phyloP scores from a whole-genome alignment of 1,284 basidiomycete species.

The Moesziomyces sp. region DNA sequence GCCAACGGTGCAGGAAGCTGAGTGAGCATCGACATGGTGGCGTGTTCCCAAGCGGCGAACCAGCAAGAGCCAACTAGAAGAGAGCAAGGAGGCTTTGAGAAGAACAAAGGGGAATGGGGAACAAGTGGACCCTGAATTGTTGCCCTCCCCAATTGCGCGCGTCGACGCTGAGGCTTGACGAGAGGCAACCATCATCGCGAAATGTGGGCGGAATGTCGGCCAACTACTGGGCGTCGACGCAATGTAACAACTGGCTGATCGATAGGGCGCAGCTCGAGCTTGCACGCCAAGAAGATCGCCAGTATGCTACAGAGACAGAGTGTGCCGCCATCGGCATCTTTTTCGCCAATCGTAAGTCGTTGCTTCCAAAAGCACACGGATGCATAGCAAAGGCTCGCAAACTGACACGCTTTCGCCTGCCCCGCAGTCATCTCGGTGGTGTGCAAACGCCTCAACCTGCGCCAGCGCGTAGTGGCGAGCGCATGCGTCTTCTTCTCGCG shows the following conservation, averaged over 20 bases:
- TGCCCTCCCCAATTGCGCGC: background rate
- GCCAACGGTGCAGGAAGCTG: conserved; percentile 12
- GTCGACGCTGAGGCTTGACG: no score
- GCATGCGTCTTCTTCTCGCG: conserved; percentile 92
- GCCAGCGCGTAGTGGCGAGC: conserved; percentile 90
- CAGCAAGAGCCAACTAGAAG: background rate
- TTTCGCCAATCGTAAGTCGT: conserved; percentile 37
- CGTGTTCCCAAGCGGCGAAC: background rate
- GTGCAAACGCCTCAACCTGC: conserved; percentile 82
- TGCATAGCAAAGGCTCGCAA: no score
- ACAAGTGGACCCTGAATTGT: conserved; percentile 14
- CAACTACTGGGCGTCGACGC: conserved; percentile 63
- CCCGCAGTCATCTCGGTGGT: conserved; percentile 78
- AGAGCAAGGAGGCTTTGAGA: background rate
- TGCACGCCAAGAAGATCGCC: conserved; percentile 56
- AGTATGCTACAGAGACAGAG: conserved; percentile 53
- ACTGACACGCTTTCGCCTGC: no score
- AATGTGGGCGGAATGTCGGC: conserved; percentile 63
- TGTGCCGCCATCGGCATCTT: conserved; percentile 60
- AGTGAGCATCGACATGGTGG: conserved; percentile 30
- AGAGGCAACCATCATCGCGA: no score
- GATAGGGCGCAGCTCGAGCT: conserved; percentile 52
- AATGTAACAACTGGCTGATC: conserved; percentile 65
- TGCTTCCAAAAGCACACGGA: no score
- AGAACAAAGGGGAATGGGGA: conserved; percentile 16